Conservation (phyloP, 2,329 filamentous ascomycete genomes). For the Colletotrichum scovillei region DNA sequence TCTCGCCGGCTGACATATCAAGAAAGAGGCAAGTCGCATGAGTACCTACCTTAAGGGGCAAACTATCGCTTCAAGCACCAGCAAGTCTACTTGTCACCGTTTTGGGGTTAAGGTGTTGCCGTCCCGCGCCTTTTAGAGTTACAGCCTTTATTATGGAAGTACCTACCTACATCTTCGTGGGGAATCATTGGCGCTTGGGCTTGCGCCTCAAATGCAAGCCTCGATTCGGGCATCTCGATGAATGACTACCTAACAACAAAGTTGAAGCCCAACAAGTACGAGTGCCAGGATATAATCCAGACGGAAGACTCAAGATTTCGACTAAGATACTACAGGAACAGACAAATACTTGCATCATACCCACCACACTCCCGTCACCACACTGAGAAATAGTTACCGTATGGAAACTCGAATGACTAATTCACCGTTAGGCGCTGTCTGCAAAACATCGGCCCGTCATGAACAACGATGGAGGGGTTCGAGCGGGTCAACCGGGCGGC, state of each 20-base stretch:
- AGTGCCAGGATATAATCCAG: too few species aligned
- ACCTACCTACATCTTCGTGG: neutral
- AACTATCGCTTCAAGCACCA: neutral
- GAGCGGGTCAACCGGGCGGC: neutral
- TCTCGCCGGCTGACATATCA: slow-evolving; percentile 20
- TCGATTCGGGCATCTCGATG: neutral
- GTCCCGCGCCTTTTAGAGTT: neutral
- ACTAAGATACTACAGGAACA: neutral
- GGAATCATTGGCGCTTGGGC: neutral
- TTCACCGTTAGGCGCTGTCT: neutral
- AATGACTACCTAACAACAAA: neutral
- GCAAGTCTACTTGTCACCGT: neutral
- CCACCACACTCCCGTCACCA: neutral
- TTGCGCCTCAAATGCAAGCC: neutral
- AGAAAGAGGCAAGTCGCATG: neutral
- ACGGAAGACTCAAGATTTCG: too few species aligned
- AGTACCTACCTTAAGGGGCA: neutral
- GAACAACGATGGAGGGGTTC: neutral
- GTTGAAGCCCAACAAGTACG: neutral
- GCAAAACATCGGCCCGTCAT: neutral
- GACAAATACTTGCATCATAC: neutral
- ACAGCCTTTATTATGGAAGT: too few species aligned
- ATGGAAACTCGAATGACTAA: neutral
- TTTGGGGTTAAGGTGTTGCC: neutral
- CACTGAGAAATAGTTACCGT: neutral